Base-by-base conservation (phyloP, 441 rosid genomes). In the Hura crepitans region DNA sequence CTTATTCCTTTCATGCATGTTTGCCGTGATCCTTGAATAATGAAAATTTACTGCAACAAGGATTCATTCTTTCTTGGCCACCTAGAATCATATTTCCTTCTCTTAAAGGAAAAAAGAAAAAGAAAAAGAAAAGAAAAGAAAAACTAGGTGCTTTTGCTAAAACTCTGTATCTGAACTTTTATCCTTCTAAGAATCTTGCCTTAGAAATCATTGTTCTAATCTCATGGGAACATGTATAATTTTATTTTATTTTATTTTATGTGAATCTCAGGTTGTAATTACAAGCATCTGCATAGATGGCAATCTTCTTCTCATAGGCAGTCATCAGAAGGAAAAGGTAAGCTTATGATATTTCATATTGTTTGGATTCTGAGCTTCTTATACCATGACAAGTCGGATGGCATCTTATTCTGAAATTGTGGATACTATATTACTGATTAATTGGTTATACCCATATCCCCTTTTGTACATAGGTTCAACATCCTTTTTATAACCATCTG, bases 181-280 rank as follows among this genome's bases (percentile, higher is more conserved):
- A 8, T 28, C 43, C 15, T 43, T 15, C 3, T 56, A 46, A n/a
- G 46, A 28, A 65, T 20, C 20, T 42, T 27, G 18, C 30, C n/a
- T 31, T 7, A 12, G 20, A 25, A 50, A 35, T 39, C 27, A 3
- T 58, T 55, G 59, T 23, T 71, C 37, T 69, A 12, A n/a, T 68
- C 18, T 65, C 50, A 50, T 62, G 47, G 47, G 23, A 39, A 54
- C 56, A 31, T 17, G n/a, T 15, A 55, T 43, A 30, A 60, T 47
- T 62, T 75, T 55, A n/a, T n/a, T n/a, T n/a, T n/a, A n/a, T n/a
- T n/a, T n/a, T n/a, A n/a, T n/a, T n/a, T n/a, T n/a, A n/a, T n/a
- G n/a, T n/a, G 72, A 62, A 68, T 72, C 79, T n/a, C 91, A 96
- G 99, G 97, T 96, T 76, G 91, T 93, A 72, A 86, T 96, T 69